Base-by-base conservation (phyloP, 345 rosid genomes). In the Draba incana region DNA sequence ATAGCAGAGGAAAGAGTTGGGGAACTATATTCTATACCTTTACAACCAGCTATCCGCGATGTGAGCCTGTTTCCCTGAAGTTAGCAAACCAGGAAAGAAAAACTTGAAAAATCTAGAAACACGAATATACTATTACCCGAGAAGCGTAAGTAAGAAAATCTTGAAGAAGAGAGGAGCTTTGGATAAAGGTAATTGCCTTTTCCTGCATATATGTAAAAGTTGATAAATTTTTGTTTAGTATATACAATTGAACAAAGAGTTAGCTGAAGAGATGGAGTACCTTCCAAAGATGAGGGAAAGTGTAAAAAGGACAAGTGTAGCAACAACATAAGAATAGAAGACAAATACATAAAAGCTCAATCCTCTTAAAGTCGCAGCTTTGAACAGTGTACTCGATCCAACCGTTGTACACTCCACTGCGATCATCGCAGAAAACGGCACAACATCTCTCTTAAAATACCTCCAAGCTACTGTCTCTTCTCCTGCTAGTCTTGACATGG, bases 301-400 rank as follows among this genome's bases (percentile, higher is more conserved):
- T 55, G 87, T 83, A 10, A 83, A 64, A 43, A 83, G 84, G 43
- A 83, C 14, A 14, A 80, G 71, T 16, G 86, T 57, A 38, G 63
- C 82, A 20, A 83, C 82, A 38, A 79, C 81, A 59, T 86, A 81
- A 51, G 42, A 80, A 69, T 86, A 83, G 43, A 79, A 79, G 53
- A 83, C 83, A 42, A 80, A 72, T 54, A 80, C 84, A 63, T 80
- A 62, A 6, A 70, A 78, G 79, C 80, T 83, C 81, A 85, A 81
- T 51, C 90, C 90, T 52, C 72, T 45, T 59, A 85, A 71, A 56
- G 83, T 55, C 0, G 72, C 90, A 38, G 80, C 85, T 68, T 85
- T 85, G 44, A 55, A 67, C 54, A 67, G 71, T 56, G 55, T 56
- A 63, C 72, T 78, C 2, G 84, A 46, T 3, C 80, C 83, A 23